Evolutionary conservation across 2,329 filamentous ascomycete genomes (phyloP), one percentile per base, ranked within the genome.

Genomic region (Boeremia lycopersici): DNA sequence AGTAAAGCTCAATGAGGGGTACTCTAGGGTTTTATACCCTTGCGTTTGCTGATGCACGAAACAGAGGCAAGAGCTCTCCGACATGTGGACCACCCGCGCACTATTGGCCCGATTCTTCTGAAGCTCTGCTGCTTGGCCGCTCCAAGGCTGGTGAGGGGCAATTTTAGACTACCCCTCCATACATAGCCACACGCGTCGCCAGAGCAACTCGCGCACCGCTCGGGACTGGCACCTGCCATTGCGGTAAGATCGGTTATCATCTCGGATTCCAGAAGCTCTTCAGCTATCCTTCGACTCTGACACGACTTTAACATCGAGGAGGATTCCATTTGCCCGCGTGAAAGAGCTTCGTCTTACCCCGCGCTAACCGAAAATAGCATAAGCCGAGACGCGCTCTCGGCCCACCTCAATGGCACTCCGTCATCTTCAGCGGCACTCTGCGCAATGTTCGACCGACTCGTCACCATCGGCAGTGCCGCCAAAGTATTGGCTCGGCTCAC

Each of bases 31-130:
- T 57, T 57, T 53, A 57, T 57, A 51, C 40, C 48, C 44, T 53
- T 33, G 35, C 48, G 29, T 51, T 57, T 48, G 44, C 53, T 46
- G 47, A 50, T 56, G 51, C 52, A 43, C 56, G 56, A 59, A 59
- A 57, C 57, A 57, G 51, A 49, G 34, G 40, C 45, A 38, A 47
- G 47, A 56, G 53, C 53, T 51, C 39, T 42, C 36, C 25, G 34
- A 48, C 41, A 57, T 53, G 48, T 57, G 54, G 53, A 47, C 34
- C 38, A 40, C 44, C 12, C 31, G 13, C 42, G 40, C 54, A 49
- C 49, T 41, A 53, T 57, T 57, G 53, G 45, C 33, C 45, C 29
- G 49, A 34, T 53, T 53, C 48, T 53, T 44, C 45, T 45, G 52
- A 55, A 55, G 52, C 52, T 56, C 53, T 56, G 38, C 38, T 7